Evolutionary conservation across 805 yeast genomes (phyloP), one percentile per base, ranked within the genome.

Genomic region (Teunomyces barrocoloradensis): DNA sequence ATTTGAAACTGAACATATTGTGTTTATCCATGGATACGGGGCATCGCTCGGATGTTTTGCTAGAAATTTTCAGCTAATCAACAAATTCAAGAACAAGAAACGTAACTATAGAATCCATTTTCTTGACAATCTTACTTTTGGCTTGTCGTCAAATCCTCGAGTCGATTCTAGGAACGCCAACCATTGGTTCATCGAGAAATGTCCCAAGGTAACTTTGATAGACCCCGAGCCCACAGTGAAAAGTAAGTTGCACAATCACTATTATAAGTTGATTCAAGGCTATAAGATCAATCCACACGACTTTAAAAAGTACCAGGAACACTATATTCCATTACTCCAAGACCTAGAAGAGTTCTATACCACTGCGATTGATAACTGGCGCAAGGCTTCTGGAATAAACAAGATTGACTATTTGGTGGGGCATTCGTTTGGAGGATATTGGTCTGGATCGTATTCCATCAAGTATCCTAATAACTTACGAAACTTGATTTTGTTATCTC

Each of bases 401-500:
- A 74, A 78, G 51, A 75, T 88, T 34, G 76, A 73, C 53, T 85
- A 79, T 56, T 59, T 88, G 11, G 66, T 87, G 17, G 92, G 89
- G 0, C 96, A 88, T 63, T 87, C 95, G 0, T 81, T 80, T 53
- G 96, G 96, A 28, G 94, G 89, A 0, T 84, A 85, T 55, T 68
- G 89, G 67, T 78, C 88, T 0, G 78, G 79, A 42, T 78, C 83
- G 5, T 87, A 85, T 60, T 74, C 87, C 1, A 58, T 81, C 37
- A 78, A 71, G 50, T 75, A 84, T 55, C 89, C 90, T 0, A 60
- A 77, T 0, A 60, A 72, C 4, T 71, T 88, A 5, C 65, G 74
- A 12, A 77, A 78, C 49, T 64, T 88, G 53, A 70, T 85, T 2
- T 67, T 87, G 20, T 77, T 85, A 3, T 82, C 89, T 10, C 96